Conservation (phyloP, 106 monocot species). For the Chionographis japonica region DNA sequence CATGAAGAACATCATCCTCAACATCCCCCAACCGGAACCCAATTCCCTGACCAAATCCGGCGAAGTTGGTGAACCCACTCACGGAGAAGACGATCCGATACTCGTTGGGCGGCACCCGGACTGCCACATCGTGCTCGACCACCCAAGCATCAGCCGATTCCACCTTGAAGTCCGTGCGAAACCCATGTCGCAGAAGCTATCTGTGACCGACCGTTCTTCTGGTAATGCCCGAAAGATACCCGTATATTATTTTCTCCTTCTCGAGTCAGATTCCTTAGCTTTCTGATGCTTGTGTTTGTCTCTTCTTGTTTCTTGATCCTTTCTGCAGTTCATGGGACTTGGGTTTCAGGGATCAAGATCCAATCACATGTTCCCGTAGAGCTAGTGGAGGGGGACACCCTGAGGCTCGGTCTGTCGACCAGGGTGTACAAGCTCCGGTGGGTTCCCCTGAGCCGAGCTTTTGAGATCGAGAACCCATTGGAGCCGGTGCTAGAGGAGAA, state of each 20-base stretch:
- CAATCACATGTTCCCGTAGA: constrained; percentile 27
- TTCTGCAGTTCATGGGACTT: constrained; percentile 62
- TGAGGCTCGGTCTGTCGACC: constrained; percentile 56
- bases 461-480: constrained; percentile 34
- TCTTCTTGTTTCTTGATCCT: neutral
- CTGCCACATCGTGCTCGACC: constrained; percentile 84
- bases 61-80: neutral
- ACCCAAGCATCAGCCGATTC: constrained; percentile 94
- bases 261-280: neutral
- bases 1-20: constrained; percentile 87
- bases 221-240: constrained; percentile 24
- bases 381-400: constrained; percentile 41
- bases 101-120: constrained; percentile 88
- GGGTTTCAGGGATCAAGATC: constrained; percentile 53
- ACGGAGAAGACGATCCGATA: constrained; percentile 28
- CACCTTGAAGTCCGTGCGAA: constrained; percentile 57
- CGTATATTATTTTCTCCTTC: constrained; percentile 1
- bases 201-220: constrained; percentile 60
- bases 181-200: constrained; percentile 29
- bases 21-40: constrained; percentile 23
- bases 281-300: neutral
- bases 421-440: constrained; percentile 52
- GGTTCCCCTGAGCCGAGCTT: constrained; percentile 22
- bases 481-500: constrained; percentile 31
- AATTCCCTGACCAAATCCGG: neutral